phyloP scores from a whole-genome alignment of 1,284 basidiomycete genomes.

The Earliella scabrosa region DNA sequence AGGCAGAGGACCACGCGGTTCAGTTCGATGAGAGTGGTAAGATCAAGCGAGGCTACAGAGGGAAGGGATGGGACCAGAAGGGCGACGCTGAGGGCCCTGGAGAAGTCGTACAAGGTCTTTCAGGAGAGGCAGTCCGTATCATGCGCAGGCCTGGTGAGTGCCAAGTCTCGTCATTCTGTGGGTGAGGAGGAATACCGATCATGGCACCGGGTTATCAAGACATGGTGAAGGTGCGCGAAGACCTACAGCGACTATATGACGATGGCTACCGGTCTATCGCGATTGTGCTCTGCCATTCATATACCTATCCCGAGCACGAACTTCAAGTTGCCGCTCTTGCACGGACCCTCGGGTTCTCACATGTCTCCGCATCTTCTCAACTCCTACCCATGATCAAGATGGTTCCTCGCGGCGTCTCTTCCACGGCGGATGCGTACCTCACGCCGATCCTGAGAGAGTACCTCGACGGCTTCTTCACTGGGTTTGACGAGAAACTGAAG shows the following conservation, averaged over 20 bases:
- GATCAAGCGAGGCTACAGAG: conserved; percentile 73
- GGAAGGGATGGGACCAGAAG: conserved; percentile 70
- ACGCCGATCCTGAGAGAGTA: conserved; percentile 89
- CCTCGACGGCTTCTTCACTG: conserved; percentile 90
- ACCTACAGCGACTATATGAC: conserved; percentile 73
- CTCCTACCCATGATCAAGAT: conserved; percentile 96
- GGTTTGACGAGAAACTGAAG: conserved; percentile 79
- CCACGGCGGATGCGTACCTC: conserved; percentile 96
- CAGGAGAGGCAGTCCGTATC: conserved; percentile 91
- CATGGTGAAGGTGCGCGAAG: conserved; percentile 49
- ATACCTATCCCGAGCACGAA: conserved; percentile 89
- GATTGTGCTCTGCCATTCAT: conserved; percentile 90
- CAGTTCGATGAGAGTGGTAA: conserved; percentile 75
- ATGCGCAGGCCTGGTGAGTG: conserved; percentile 72
- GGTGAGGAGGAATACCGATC: no score
- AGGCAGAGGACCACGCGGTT: conserved; percentile 75
- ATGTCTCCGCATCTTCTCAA: conserved; percentile 88
- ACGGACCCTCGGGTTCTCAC: conserved; percentile 79
- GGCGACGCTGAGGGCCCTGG: conserved; percentile 77
- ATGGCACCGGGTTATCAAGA: conserved; percentile 43
- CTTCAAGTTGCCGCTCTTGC: conserved; percentile 75
- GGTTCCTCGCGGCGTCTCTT: conserved; percentile 90
- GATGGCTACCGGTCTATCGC: conserved; percentile 86
- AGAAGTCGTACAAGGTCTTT: conserved; percentile 80
- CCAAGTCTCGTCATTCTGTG: no score